Conservation (phyloP, 192 early-diverging fungal genomes). For the Dissophora ornata region DNA sequence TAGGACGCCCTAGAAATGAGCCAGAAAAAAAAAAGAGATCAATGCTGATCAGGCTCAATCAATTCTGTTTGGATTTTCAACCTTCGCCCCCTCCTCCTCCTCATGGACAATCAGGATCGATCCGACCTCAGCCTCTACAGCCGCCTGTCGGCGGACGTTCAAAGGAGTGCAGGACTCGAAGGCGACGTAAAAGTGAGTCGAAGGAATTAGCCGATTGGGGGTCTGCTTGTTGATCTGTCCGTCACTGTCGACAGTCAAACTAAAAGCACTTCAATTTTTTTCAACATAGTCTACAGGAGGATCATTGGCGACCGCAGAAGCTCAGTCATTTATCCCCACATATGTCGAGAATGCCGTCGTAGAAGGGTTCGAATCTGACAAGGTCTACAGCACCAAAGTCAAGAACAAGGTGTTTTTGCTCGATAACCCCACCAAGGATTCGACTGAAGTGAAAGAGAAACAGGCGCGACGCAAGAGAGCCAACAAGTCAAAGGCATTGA, state of each 20-base stretch:
- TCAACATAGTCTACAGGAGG: background rate
- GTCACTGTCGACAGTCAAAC: too few relatives aligned
- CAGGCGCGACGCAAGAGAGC: conserved; percentile 38
- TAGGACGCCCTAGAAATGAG: too few relatives aligned
- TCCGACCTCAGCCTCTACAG: conserved; percentile 39
- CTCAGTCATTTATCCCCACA: conserved; percentile 22
- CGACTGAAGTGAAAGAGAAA: conserved; percentile 36
- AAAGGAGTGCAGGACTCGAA: conserved; percentile 24
- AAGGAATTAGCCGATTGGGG: too few relatives aligned
- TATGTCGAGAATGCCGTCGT: conserved; percentile 29
- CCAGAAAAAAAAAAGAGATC: too few relatives aligned
- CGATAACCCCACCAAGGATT: conserved; percentile 60
- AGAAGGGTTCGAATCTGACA: conserved; percentile 32
- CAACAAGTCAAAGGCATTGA: conserved; percentile 66
- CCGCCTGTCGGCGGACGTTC: conserved; percentile 17
- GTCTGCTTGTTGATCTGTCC: background rate
- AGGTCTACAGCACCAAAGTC: conserved; percentile 61
- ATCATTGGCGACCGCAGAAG: background rate
- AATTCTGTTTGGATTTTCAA: too few relatives aligned
- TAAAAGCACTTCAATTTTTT: too few relatives aligned
- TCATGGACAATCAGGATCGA: conserved; percentile 32
- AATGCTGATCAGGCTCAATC: too few relatives aligned
- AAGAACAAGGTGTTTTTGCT: conserved; percentile 63
- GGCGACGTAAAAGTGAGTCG: conserved; percentile 19
- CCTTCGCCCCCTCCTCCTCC: too few relatives aligned